These are phyloP conservation scores for Cercospora zeina DNA, from an alignment of 2,329 filamentous ascomycete genomes.

Conservation along the genomic window DNA sequence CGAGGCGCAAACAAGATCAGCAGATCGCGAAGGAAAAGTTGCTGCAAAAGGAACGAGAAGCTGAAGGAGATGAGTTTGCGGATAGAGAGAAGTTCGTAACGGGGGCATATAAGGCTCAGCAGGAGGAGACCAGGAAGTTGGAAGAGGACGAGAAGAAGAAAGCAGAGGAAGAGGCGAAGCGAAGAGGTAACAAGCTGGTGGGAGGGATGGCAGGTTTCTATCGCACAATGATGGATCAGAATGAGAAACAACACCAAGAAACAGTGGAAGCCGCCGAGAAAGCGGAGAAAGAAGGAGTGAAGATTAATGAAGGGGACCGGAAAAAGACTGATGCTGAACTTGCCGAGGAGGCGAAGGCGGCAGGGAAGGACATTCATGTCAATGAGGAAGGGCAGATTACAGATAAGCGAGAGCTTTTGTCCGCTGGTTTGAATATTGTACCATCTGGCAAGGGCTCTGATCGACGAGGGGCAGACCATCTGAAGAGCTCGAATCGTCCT, in stretches of 20 bases:
- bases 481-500: constrained; percentile 34
- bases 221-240: constrained; percentile 68
- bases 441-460: constrained; percentile 34
- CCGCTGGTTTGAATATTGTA: constrained; percentile 72
- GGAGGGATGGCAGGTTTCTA: constrained; percentile 72
- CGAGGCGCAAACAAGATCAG: constrained; percentile 74
- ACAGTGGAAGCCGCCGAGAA: constrained; percentile 64
- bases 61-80: constrained; percentile 76
- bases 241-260: constrained; percentile 69
- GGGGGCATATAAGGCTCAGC: constrained; percentile 76
- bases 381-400: constrained; percentile 83
- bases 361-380: constrained; percentile 63
- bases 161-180: constrained; percentile 66
- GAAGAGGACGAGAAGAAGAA: constrained; percentile 70
- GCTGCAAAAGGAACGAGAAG: constrained; percentile 73
- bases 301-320: constrained; percentile 39
- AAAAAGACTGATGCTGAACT: constrained; percentile 58
- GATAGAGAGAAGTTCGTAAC: constrained; percentile 88
- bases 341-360: constrained; percentile 67
- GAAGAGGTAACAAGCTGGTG: constrained; percentile 64
- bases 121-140: constrained; percentile 68
- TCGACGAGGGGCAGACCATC: constrained; percentile 36
- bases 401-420: constrained; percentile 78
- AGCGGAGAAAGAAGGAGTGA: constrained; percentile 41
- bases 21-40: constrained; percentile 78